Evolutionary conservation across 2,329 filamentous ascomycete genomes (phyloP).

Genomic region (Verticillium isaacii): DNA sequence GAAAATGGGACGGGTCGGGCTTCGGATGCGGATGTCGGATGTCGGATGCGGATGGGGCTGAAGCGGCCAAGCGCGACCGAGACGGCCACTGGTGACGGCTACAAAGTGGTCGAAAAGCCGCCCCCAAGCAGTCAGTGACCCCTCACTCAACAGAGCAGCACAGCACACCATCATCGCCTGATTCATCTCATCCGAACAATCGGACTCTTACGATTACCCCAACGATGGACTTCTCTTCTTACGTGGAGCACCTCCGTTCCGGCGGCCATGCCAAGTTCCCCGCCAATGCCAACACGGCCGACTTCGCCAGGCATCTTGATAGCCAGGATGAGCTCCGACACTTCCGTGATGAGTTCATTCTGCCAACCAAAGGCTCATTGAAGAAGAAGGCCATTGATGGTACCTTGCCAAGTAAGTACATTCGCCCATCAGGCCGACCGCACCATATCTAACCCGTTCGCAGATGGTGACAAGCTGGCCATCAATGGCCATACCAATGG

Average conservation of each 20-base stretch:
- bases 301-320: slow-evolving; percentile 52
- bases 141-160: neutral
- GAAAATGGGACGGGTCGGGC: neutral
- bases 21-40: slow-evolving; percentile 12
- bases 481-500: slow-evolving; percentile 14
- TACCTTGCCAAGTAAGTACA: slow-evolving; percentile 30
- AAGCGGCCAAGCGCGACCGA: slow-evolving; percentile 8
- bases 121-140: neutral
- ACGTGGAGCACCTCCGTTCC: slow-evolving; percentile 32
- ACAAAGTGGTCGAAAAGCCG: slow-evolving; percentile 11
- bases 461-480: slow-evolving; percentile 5
- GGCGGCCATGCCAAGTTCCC: slow-evolving; percentile 40
- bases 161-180: neutral
- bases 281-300: slow-evolving; percentile 37
- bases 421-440: neutral
- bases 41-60: slow-evolving; percentile 4
- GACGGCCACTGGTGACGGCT: slow-evolving; percentile 4
- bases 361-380: slow-evolving; percentile 70
- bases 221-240: slow-evolving; percentile 30
- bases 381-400: slow-evolving; percentile 55
- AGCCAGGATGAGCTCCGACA: slow-evolving; percentile 52
- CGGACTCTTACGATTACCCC: slow-evolving; percentile 4
- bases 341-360: slow-evolving; percentile 67
- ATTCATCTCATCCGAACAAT: neutral
- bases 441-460: neutral